Evolutionary conservation across 2,329 filamentous ascomycete genomes (phyloP), one percentile per base, ranked within the genome.

Genomic region (Aphanocladium album): DNA sequence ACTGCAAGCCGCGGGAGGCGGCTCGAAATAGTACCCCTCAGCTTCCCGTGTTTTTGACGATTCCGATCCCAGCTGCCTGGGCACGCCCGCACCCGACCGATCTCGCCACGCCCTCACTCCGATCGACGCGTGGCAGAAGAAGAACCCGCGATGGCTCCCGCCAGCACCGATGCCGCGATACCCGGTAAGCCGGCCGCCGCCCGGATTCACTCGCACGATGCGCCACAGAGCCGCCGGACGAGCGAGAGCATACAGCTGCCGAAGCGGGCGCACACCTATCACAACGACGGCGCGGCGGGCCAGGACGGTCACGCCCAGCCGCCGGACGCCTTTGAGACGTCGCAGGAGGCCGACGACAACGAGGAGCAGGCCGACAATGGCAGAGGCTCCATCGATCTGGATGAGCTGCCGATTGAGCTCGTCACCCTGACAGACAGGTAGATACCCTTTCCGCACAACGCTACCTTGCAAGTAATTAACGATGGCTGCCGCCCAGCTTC

Each of bases 401-500:
- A 96, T 68, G 90, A 96, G 69, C 85, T 99, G 46, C 95, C 95
- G 16, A 95, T 97, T 69, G 95, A 99, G 80, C 84, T 99, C 62
- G 83, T 95, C 62, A 95, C 91, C 73, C 78, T 97, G 71, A 91
- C 89, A 21, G 93, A 98, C 74, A 90, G 90, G 91, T 92, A 79
- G 17, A 50, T 19, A 5, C 23, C 30, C 23, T 25, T 41, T 19
- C 7, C 17, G 6, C 33, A 12, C 21, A n/a, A 16, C 17, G 27
- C 12, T 21, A 25, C 11, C 30, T 12, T 25, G 16, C 54, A 14
- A 2, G 4, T 33, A 7, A 41, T 52, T 53, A 47, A 55, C 61
- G 9, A 56, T 39, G 51, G 66, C 47, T 14, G 6, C 30, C n/a
- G 60, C 67, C 67, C 69, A 95, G 91, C 70, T 99, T 99, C 71